Conservation (phyloP, 441 rosid species). For the Breynia disticha region DNA sequence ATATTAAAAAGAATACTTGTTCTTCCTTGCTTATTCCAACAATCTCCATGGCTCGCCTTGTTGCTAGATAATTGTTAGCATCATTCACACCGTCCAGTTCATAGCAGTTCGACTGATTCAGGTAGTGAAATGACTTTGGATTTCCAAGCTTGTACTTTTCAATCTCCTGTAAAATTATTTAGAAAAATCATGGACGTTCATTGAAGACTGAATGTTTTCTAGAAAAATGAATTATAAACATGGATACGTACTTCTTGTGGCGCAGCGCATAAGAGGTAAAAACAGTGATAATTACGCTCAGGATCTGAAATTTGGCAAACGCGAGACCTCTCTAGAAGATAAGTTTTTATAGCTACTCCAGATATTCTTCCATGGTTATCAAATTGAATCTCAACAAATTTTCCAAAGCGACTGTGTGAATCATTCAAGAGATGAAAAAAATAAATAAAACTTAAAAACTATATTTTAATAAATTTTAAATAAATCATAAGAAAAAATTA, state of each 20-base stretch:
- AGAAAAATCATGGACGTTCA: too few relatives aligned
- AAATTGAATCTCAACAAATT: constrained; percentile 92
- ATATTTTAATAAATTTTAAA: too few relatives aligned
- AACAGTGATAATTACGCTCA: constrained; percentile 90
- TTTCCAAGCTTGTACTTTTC: constrained; percentile 74
- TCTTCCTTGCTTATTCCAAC: constrained; percentile 71
- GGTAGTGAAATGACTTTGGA: constrained; percentile 84
- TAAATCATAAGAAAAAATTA: too few relatives aligned
- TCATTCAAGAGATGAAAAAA: too few relatives aligned
- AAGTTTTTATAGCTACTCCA: constrained; percentile 94
- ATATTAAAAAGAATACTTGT: constrained; percentile 38
- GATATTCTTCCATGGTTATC: constrained; percentile 73
- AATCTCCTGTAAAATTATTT: constrained; percentile 39
- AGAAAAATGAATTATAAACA: background rate
- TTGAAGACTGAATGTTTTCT: background rate
- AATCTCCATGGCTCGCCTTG: constrained; percentile 83
- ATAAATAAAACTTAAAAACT: too few relatives aligned
- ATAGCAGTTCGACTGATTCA: constrained; percentile 84
- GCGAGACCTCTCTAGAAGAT: constrained; percentile 90
- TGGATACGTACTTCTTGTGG: constrained; percentile 50
- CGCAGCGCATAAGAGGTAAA: constrained; percentile 87
- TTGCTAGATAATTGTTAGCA: constrained; percentile 61
- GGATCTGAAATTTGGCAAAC: constrained; percentile 90
- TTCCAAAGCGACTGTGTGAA: constrained; percentile 79
- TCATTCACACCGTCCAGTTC: constrained; percentile 65